Conservation (phyloP, 2,329 filamentous ascomycete species). For the Fulvia fulva region DNA sequence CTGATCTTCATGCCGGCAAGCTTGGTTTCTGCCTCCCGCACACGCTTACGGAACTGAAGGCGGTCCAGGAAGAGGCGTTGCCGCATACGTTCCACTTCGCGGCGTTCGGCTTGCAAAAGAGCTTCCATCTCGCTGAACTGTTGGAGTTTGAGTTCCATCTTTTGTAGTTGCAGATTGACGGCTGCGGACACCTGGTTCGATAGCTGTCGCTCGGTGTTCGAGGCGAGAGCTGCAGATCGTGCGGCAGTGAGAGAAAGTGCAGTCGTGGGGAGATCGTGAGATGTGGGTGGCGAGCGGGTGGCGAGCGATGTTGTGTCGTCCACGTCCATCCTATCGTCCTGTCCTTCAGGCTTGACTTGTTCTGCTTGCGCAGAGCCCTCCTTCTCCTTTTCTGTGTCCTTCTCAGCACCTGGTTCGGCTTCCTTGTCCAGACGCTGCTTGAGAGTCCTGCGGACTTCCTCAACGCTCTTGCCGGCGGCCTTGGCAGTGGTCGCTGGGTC, state of each 20-base stretch:
- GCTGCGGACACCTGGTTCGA: constrained; percentile 87
- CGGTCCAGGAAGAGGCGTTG: constrained; percentile 93
- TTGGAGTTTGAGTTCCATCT: constrained; percentile 90
- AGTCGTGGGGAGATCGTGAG: constrained; percentile 58
- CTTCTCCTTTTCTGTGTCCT: constrained; percentile 48
- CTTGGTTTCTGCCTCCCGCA: constrained; percentile 72
- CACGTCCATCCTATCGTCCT: constrained; percentile 52
- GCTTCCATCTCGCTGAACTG: constrained; percentile 97
- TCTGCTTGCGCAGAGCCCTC: constrained; percentile 28
- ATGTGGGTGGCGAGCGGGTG: constrained; percentile 43
- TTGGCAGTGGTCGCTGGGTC: constrained; percentile 88
- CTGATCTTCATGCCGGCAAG: constrained; percentile 26
- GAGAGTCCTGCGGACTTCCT: constrained; percentile 76
- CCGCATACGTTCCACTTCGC: constrained; percentile 84
- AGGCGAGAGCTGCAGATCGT: constrained; percentile 80
- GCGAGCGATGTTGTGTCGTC: constrained; percentile 51
- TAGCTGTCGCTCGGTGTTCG: constrained; percentile 95
- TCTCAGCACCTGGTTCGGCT: constrained; percentile 43
- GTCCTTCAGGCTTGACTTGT: constrained; percentile 32
- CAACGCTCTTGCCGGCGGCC: constrained; percentile 81
- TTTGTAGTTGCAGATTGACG: constrained; percentile 90
- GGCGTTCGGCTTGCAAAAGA: constrained; percentile 83
- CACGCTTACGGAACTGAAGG: constrained; percentile 81
- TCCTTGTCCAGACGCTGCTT: constrained; percentile 71
- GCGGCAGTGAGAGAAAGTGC: constrained; percentile 83